Evolutionary conservation across 768 basidiomycete species (phyloP), one percentile per base, ranked within the genome.

Genomic region (Multifurca ochricompacta): DNA sequence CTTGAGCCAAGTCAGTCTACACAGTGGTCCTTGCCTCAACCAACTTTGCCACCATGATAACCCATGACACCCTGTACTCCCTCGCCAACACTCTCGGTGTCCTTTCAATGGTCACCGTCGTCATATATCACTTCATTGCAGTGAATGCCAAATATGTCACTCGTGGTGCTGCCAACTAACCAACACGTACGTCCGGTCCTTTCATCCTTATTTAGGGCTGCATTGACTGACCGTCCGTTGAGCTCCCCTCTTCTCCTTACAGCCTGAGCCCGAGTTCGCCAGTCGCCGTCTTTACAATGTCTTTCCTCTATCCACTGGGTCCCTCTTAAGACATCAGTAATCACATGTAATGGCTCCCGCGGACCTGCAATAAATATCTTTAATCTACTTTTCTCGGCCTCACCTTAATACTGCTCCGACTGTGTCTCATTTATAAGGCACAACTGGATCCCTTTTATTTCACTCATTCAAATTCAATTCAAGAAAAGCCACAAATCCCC

Each of bases 51-150:
- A 35, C 35, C 36, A 93, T 91, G 89, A 93, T 95, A 32, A 81
- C 77, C 49, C 82, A 91, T 69, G 71, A 79, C 57, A 90, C 89
- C 6, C 77, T 95, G 32, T 88, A 89, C 70, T 76, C 78, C 51
- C 77, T 95, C 49, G 86, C 91, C 54, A 93, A 91, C 69, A 73
- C 80, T 27, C 81, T 94, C 16, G 93, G 93, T 34, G 74, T 83
- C 34, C 73, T 89, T 48, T 88, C 94, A 27, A 91, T 97, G 85
- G 64, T 91, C 61, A 83, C 87, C 5, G 85, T 93, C 51, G 84
- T 97, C 50, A 79, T 81, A 43, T 96, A 94, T 70, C 94, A 97
- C 72, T 80, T 95, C 63, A 73, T 97, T 47, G 85, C 89, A 31
- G 90, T 95, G 57, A 94, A 94, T 63, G 80, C 82, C 36, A 77